These are phyloP conservation scores for Backusella macrospora DNA, from an alignment of 192 early-diverging fungal species.

Conservation along the genomic window DNA sequence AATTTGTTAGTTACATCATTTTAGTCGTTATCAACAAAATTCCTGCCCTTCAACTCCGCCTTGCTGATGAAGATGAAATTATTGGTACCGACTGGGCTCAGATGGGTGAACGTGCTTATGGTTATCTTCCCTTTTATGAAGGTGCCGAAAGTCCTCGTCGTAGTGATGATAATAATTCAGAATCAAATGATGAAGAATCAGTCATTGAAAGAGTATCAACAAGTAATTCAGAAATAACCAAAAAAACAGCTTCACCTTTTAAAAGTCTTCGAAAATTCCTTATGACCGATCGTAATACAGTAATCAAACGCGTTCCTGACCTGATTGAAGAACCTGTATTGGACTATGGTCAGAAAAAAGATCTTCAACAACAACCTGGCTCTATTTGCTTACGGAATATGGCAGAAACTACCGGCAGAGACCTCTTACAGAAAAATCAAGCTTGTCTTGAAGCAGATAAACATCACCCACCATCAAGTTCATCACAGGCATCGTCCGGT, in stretches of 20 bases:
- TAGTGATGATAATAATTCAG: not conserved
- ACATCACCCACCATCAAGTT: not conserved
- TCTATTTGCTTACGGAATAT: conserved; percentile 5
- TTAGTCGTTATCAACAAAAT: conserved; percentile 71
- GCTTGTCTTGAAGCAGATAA: not conserved
- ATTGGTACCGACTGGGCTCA: conserved; percentile 80
- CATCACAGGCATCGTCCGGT: not conserved
- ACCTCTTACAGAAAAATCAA: conserved; percentile 22
- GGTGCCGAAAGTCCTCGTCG: not conserved
- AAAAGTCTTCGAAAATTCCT: conserved; percentile 12
- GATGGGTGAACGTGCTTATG: conserved; percentile 82
- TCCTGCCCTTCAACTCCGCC: conserved; percentile 75
- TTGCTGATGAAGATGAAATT: conserved; percentile 73
- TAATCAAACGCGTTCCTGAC: conserved; percentile 39
- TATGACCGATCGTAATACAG: conserved; percentile 7
- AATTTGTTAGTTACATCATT: conserved; percentile 52
- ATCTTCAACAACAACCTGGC: not conserved
- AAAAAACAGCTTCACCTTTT: not conserved
- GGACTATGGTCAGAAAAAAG: conserved; percentile 27
- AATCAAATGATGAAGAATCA: not conserved
- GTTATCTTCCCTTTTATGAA: conserved; percentile 39
- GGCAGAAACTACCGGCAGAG: conserved; percentile 24
- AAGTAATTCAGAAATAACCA: not conserved
- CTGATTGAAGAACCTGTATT: conserved; percentile 34
- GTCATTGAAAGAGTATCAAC: not conserved